Base-by-base conservation (phyloP, 2,329 filamentous ascomycete species). In the Teratosphaeria viscida region DNA sequence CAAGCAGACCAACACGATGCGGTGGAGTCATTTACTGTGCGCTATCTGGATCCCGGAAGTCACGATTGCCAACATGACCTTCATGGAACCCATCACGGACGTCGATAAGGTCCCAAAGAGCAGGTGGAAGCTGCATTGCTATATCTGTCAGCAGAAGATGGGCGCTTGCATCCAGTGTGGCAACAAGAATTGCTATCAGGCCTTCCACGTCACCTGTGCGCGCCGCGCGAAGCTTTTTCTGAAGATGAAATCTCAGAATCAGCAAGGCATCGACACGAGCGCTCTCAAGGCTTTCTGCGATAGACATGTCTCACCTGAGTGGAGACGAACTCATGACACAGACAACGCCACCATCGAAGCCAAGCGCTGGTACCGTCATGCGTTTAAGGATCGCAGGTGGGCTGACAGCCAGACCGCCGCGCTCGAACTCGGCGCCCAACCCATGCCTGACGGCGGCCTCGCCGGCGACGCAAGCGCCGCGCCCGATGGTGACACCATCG, bases 1-100 rank as follows among this genome's bases (percentile, higher is more conserved):
- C 79, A 99, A 99, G 74, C 94, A 97, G 75, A 97, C 94, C 1
- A 96, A 91, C 65, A 89, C 90, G 2, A 91, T 92, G 2, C 94
- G 95, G 76, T 99, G 94, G 94, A 90, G 92, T 29, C 94, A 99
- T 80, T 77, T 99, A 11, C 83, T 99, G 8, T 99, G 94, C 71
- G 90, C 94, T 35, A 94, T 97, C 78, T 99, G 94, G 94, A 96
- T 99, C 68, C 94, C 94, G 0, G 94, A 99, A 75, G 90, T 97
- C 6, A 92, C 90, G 3, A 84, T 99, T 56, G 94, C 92, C 14
- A 99, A 99, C 70, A 88, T 90, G 62, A 96, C 92, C 7, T 94
- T 97, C 72, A 96, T 97, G 90, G 94, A 99, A 70, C 94, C 94
- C 0, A 91, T 99, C 56, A 95, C 94, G 80, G 94, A 97, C 67